Percentiles rank a stretch among this genome's conserved stretches.
phyloP scores from a whole-genome alignment of 176 grass and related monocot genomes.

The Aegilops speltoides region DNA sequence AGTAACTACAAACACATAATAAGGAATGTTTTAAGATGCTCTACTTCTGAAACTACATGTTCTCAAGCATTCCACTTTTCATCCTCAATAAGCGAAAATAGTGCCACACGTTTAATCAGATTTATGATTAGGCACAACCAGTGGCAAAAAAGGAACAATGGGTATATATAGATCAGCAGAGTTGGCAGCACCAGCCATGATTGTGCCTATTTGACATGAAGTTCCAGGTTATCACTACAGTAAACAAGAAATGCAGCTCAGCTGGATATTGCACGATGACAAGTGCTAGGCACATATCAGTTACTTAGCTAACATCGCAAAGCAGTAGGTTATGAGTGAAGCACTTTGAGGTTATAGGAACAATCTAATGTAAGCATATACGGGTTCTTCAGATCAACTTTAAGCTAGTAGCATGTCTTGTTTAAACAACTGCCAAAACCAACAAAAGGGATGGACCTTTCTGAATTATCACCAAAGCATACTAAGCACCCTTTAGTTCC shows the following conservation, averaged over 20 bases:
- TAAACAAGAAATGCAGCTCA: not conserved
- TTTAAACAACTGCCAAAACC: not conserved
- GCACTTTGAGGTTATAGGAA: not conserved
- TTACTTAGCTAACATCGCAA: not conserved
- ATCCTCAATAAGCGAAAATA: not conserved
- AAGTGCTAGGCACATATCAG: not conserved
- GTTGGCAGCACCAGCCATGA: too few relatives aligned
- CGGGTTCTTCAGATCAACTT: not conserved
- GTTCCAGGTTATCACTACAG: not conserved
- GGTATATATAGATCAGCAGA: not conserved
- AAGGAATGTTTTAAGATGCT: not conserved
- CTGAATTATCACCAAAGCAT: not conserved
- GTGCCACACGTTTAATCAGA: not conserved
- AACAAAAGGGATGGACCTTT: not conserved
- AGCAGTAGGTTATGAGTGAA: not conserved
- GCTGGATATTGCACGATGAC: not conserved
- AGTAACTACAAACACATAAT: not conserved
- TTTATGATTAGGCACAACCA: not conserved
- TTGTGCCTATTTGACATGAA: not conserved
- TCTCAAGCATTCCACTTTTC: not conserved
- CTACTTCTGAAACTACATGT: not conserved
- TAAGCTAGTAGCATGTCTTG: too few relatives aligned
- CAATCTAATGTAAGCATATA: not conserved
- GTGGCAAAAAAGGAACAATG: not conserved
- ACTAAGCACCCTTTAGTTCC: not conserved